A percentile compares a stretch with the other conserved stretches of the same genome.
Evolutionary conservation across 75 land plant genomes (phyloP).

Genomic region (Sequoiadendron giganteum): DNA sequence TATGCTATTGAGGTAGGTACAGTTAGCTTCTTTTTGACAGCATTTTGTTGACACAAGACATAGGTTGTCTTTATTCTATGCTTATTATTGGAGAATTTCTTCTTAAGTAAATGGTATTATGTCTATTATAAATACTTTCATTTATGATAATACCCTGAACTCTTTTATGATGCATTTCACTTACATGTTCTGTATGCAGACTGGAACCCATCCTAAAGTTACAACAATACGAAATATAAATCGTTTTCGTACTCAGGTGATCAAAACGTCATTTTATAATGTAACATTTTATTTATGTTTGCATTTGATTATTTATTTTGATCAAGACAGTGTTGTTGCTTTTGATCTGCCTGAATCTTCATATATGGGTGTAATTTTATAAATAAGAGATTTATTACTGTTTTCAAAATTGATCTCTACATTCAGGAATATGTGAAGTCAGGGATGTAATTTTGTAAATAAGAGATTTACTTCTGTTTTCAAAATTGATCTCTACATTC

Average conservation of each 20-base stretch:
- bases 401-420: neutral
- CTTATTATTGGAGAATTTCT: neutral
- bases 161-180: neutral
- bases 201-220: slow-evolving; percentile 91
- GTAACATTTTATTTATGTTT: neutral
- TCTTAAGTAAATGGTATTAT: slow-evolving; percentile 7
- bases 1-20: slow-evolving; percentile 86
- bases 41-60: neutral
- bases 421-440: neutral
- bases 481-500: neutral
- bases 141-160: neutral
- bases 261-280: neutral
- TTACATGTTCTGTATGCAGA: slow-evolving; percentile 34
- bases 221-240: slow-evolving; percentile 78
- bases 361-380: neutral
- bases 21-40: neutral
- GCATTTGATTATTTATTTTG: neutral
- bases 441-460: neutral
- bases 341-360: neutral
- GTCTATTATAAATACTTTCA: slow-evolving; percentile 2
- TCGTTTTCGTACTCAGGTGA: slow-evolving; percentile 88
- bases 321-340: neutral
- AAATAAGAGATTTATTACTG: neutral
- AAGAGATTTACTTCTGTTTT: neutral
- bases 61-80: neutral